These are phyloP conservation scores for Leptoxyphium fumago DNA, from an alignment of 2,329 filamentous ascomycete genomes.

Conservation along the genomic window DNA sequence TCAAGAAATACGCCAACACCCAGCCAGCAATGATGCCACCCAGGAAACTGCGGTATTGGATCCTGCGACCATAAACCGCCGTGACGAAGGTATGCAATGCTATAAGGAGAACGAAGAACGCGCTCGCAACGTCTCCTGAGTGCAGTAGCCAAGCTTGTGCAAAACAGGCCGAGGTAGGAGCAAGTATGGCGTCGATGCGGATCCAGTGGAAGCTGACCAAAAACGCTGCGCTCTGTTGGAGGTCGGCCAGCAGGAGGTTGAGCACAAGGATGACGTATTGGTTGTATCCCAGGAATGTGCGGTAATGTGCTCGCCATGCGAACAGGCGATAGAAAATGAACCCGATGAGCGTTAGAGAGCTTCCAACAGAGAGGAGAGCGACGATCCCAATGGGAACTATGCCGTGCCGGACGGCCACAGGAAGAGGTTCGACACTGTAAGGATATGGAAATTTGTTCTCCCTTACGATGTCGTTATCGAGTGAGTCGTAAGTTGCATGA, in stretches of 20 bases:
- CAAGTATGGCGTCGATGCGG: constrained; percentile 36
- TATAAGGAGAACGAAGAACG: constrained; percentile 52
- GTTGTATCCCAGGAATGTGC: constrained; percentile 29
- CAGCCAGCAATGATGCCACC: constrained; percentile 35
- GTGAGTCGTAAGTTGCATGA: neutral
- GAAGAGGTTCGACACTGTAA: constrained; percentile 14
- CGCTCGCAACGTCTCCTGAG: constrained; percentile 50
- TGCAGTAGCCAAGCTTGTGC: constrained; percentile 57
- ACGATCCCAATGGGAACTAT: constrained; percentile 17
- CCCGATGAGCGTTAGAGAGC: constrained; percentile 13
- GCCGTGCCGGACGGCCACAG: constrained; percentile 10
- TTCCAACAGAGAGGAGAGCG: constrained; percentile 16
- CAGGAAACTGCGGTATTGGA: constrained; percentile 39
- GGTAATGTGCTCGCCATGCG: constrained; percentile 17
- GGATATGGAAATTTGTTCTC: constrained; percentile 14
- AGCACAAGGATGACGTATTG: constrained; percentile 57
- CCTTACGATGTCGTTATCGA: neutral
- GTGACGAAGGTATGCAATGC: constrained; percentile 52
- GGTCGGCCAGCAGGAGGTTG: constrained; percentile 53
- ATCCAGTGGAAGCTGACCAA: constrained; percentile 48
- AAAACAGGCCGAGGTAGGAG: constrained; percentile 41
- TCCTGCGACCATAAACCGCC: constrained; percentile 41
- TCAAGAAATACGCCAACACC: constrained; percentile 45
- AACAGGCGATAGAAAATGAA: constrained; percentile 19
- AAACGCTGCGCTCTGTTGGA: constrained; percentile 51